These are phyloP conservation scores for Acacia confusa DNA, from an alignment of 306 rosid species.

Conservation along the genomic window DNA sequence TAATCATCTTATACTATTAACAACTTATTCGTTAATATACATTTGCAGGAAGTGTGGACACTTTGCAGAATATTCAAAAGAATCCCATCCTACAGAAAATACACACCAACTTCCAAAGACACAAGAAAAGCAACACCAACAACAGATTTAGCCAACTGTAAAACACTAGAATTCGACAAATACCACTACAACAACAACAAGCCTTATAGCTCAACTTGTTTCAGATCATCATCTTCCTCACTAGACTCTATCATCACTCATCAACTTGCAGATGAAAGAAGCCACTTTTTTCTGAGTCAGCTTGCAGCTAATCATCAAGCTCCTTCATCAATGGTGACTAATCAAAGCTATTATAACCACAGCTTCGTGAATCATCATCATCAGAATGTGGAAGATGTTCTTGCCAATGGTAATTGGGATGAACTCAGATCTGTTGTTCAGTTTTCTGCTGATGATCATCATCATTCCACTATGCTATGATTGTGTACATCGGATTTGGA, in stretches of 20 bases:
- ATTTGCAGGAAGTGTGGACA: constrained; percentile 71
- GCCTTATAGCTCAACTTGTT: neutral
- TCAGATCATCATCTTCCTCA: neutral
- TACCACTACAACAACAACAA: neutral
- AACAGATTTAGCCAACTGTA: constrained; percentile 34
- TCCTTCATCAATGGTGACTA: constrained; percentile 23
- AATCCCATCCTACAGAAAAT: constrained; percentile 50
- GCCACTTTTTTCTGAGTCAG: constrained; percentile 24
- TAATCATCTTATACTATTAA: neutral
- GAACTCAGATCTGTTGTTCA: constrained; percentile 58
- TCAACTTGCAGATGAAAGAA: neutral
- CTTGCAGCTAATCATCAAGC: neutral
- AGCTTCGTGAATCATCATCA: constrained; percentile 30
- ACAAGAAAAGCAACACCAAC: neutral
- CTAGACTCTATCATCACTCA: constrained; percentile 23
- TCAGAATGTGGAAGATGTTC: constrained; percentile 35
- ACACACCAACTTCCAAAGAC: constrained; percentile 33
- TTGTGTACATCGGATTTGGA: neutral
- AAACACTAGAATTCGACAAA: constrained; percentile 44
- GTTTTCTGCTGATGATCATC: constrained; percentile 43
- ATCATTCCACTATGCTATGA: constrained; percentile 36
- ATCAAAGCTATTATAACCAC: neutral
- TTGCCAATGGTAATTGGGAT: constrained; percentile 50
- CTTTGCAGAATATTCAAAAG: constrained; percentile 67
- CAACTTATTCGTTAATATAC: neutral